These are phyloP conservation scores for Torulaspora maleeae DNA, from an alignment of 805 yeast genomes.

Conservation along the genomic window DNA sequence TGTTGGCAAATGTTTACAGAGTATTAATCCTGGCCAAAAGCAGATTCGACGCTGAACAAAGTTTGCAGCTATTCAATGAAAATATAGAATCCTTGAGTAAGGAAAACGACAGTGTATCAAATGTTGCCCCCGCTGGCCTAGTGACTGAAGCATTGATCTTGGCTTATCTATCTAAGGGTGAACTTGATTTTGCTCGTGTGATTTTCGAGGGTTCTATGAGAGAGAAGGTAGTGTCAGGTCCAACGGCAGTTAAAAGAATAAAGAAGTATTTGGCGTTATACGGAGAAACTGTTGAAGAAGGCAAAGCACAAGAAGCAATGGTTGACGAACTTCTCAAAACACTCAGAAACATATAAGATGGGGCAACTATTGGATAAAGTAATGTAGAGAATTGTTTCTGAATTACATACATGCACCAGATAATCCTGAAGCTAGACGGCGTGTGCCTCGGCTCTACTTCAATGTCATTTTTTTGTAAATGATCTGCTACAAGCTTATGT, in stretches of 20 bases:
- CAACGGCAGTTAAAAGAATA: constrained; percentile 39
- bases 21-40: constrained; percentile 42
- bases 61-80: constrained; percentile 44
- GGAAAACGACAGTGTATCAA: constrained; percentile 25
- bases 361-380: too few relatives aligned
- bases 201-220: constrained; percentile 45
- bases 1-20: constrained; percentile 38
- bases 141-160: constrained; percentile 46
- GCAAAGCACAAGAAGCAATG: constrained; percentile 5
- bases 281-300: constrained; percentile 45
- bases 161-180: constrained; percentile 42
- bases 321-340: constrained; percentile 4
- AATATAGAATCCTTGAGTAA: constrained; percentile 40
- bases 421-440: too few relatives aligned
- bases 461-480: too few relatives aligned
- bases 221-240: constrained; percentile 38
- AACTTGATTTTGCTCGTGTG: constrained; percentile 51
- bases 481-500: too few relatives aligned
- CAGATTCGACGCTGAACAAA: constrained; percentile 37
- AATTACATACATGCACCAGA: too few relatives aligned
- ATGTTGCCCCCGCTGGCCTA: constrained; percentile 40
- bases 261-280: constrained; percentile 44
- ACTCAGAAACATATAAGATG: constrained; percentile 5
- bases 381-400: too few relatives aligned
- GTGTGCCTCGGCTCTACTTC: too few relatives aligned